phyloP scores from a whole-genome alignment of 352 stramenopile species.

The Globisporangium yorkense region DNA sequence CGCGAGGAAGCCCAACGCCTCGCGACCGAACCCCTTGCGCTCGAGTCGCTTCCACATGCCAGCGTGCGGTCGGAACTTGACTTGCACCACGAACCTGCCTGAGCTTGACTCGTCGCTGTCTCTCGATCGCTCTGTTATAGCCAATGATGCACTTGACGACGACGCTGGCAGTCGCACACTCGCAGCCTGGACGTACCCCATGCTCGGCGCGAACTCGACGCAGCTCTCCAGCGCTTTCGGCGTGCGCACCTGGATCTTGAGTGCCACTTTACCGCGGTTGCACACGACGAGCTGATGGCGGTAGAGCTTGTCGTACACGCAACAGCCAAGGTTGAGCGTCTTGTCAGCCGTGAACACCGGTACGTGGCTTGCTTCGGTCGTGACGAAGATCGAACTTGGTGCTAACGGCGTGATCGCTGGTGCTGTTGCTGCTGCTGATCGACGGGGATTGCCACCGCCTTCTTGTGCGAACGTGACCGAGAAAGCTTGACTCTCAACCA shows the following conservation, averaged over 20 bases:
- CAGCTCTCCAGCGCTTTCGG: conserved; percentile 51
- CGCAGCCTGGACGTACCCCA: conserved; percentile 79
- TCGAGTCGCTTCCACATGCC: conserved; percentile 38
- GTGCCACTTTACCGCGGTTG: conserved; percentile 86
- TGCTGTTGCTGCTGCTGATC: not conserved
- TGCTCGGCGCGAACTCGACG: conserved; percentile 79
- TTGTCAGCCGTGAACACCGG: conserved; percentile 31
- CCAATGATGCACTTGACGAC: not conserved
- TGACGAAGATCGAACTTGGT: conserved; percentile 15
- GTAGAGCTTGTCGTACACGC: conserved; percentile 85
- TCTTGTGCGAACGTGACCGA: conserved; percentile 29
- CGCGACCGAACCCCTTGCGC: conserved; percentile 37
- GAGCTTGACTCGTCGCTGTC: not conserved
- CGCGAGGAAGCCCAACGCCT: conserved; percentile 26
- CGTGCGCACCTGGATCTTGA: conserved; percentile 74
- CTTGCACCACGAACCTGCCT: conserved; percentile 59
- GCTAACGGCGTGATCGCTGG: not conserved
- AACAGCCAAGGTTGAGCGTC: conserved; percentile 78
- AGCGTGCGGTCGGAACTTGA: conserved; percentile 56
- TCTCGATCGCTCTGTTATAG: not conserved
- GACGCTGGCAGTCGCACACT: not conserved
- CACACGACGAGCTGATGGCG: conserved; percentile 66
- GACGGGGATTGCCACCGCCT: not conserved
- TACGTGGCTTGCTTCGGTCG: conserved; percentile 28
- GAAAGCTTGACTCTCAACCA: conserved; percentile 25